A percentile compares a stretch with the other conserved stretches of the same genome.
These are phyloP conservation scores for Fusarium concolor DNA, from an alignment of 2,329 filamentous ascomycete species.

Conservation along the genomic window DNA sequence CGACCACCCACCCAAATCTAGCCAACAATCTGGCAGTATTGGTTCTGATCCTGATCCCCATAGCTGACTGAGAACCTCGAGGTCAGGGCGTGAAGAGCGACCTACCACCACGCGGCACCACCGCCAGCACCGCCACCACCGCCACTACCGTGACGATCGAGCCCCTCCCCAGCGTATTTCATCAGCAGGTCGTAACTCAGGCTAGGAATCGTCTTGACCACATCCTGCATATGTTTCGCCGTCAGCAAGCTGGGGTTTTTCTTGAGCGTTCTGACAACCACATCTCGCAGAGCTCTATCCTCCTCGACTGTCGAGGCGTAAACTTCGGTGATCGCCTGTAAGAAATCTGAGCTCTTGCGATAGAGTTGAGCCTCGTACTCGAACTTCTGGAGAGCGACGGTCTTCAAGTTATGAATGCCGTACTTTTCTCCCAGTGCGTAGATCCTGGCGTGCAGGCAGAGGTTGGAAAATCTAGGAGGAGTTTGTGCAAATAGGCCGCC, in stretches of 20 bases:
- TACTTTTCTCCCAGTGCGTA: conserved; percentile 17
- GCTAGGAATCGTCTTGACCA: neutral
- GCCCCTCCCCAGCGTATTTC: no score
- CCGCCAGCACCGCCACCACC: no score
- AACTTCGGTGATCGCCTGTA: neutral
- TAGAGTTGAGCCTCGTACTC: neutral
- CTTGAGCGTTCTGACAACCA: neutral
- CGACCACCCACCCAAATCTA: no score
- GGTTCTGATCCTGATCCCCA: no score
- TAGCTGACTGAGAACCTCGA: no score
- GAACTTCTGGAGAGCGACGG: neutral
- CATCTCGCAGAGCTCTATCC: neutral
- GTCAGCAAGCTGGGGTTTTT: rapidly evolving
- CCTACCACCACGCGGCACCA: no score
- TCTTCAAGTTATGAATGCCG: neutral
- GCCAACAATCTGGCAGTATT: no score
- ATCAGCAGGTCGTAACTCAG: no score
- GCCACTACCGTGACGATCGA: no score
- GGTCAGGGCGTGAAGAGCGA: no score
- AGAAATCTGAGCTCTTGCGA: neutral
- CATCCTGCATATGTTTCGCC: rapidly evolving
- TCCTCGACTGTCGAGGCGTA: conserved; percentile 7
- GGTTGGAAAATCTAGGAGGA: neutral
- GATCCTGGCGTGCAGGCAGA: neutral
- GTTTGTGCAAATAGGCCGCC: no score